Evolutionary conservation across 2,329 filamentous ascomycete species (phyloP), one percentile per base, ranked within the genome.

Genomic region (Zymoseptoria passerinii): DNA sequence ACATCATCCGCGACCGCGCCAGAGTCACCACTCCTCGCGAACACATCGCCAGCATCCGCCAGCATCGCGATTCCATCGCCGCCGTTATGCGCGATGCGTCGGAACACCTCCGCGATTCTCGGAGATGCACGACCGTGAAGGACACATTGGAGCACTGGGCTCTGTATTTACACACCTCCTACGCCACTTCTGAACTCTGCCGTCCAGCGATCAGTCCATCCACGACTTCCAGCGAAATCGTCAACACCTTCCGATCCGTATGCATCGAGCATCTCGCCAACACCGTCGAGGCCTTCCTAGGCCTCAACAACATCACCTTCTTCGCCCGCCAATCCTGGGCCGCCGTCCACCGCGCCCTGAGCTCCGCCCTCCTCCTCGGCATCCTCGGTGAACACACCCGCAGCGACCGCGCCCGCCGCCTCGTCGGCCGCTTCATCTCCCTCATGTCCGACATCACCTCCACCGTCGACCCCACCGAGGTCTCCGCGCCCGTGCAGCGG

Each of bases 111-210:
- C 80, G 82, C 57, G 81, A 84, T 58, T 77, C 77, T 51, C 55
- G 76, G 64, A 66, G 76, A 69, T 80, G 78, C 63, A 72, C 72
- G 7, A 75, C 76, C 0, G 75, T 76, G 62, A 71, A 74, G 50
- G 78, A 85, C 61, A 82, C 83, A 61, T 71, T 85, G 1, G 81
- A 86, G 67, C 79, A 83, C 60, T 81, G 83, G 70, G 81, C 80
- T 0, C 68, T 85, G 4, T 83, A 84, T 65, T 72, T 86, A 3
- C 83, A 86, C 67, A 80, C 81, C 19, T 84, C 81, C 7, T 86
- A 85, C 68, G 80, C 84, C 59, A 79, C 79, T 20, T 84, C 83
- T 4, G 83, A 85, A 70, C 78, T 85, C 29, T 85, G 81, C 66
- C 78, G 83, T 29, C 82, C 83, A 35, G 80, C 82, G 23, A 77